Evolutionary conservation across 306 rosid genomes (phyloP), one percentile per base, ranked within the genome.

Genomic region (Cicer pinnatifidum): DNA sequence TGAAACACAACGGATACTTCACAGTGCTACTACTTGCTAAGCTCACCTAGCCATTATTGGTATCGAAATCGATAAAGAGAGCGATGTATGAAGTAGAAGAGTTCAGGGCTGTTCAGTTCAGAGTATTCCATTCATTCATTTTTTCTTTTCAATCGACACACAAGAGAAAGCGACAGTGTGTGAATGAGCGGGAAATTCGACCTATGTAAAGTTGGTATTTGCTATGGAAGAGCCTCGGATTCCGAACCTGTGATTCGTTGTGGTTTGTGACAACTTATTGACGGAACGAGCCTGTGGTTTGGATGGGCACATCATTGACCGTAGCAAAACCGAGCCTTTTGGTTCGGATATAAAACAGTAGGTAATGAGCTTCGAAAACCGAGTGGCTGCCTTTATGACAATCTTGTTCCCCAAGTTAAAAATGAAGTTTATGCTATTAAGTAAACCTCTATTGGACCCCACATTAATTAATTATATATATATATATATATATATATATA

Each of bases 151-250:
- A 11, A 73, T 60, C 75, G 77, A 72, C 41, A 17, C 35, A 28
- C 35, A 3, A n/a, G 80, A 1, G 75, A 64, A 60, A 65, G 48
- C n/a, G 67, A 33, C 51, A 19, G 57, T 8, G 43, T 52, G 78
- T 33, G 73, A 19, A 69, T 53, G 89, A 83, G 98, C 92, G 98
- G 98, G 94, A 92, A 92, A 69, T 58, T 73, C 66, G 38, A 61
- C 41, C 41, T 58, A 69, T 48, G 5, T 5, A 66, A 67, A 44
- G 70, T 78, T 63, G 72, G 58, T 20, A 69, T 13, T 43, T 61
- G 65, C 0, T n/a, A 43, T 67, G 52, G 47, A 43, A 66, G 67
- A 75, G 86, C 75, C 57, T 82, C 64, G 83, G 60, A 0, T 0
- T 3, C 71, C 82, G 66, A 59, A 11, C 67, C 88, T 76, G 1